phyloP scores from a whole-genome alignment of 495 filamentous ascomycete genomes.

The Penicillium steckii region DNA sequence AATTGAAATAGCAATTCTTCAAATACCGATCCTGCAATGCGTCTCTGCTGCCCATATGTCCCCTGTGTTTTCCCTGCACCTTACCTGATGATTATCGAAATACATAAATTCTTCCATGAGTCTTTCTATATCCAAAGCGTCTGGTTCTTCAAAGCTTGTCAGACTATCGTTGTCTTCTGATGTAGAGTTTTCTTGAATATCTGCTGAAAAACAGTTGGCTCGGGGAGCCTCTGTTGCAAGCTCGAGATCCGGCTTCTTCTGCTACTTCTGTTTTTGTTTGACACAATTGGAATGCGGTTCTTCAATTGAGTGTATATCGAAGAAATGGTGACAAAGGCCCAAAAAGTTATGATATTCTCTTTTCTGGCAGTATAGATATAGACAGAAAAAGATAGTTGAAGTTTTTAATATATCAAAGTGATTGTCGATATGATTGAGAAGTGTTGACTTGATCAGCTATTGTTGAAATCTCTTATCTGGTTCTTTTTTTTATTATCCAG shows the following conservation, averaged over 20 bases:
- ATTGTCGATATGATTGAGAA: too few species aligned
- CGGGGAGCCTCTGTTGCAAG: background rate
- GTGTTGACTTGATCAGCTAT: too few species aligned
- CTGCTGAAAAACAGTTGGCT: too few species aligned
- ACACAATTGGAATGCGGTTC: constrained; percentile 8
- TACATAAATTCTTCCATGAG: background rate
- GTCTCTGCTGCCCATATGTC: too few species aligned
- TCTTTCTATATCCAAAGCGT: background rate
- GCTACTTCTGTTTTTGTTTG: constrained; percentile 3
- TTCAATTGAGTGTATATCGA: constrained; percentile 6
- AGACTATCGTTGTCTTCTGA: too few species aligned
- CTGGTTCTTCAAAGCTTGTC: background rate
- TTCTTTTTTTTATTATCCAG: constrained; percentile 8
- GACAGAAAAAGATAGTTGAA: background rate
- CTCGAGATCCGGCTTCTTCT: background rate
- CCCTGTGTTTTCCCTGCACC: too few species aligned
- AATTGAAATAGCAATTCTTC: too few species aligned
- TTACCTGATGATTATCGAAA: too few species aligned
- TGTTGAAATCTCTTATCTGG: constrained; percentile 14
- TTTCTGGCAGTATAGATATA: background rate
- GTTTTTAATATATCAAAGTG: background rate
- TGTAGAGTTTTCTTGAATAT: too few species aligned
- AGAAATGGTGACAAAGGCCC: constrained; percentile 1
- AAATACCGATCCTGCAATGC: too few species aligned
- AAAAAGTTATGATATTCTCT: background rate